Evolutionary conservation across 192 early-diverging fungal species (phyloP), one percentile per base, ranked within the genome.

Genomic region (Kappamyces sp.): DNA sequence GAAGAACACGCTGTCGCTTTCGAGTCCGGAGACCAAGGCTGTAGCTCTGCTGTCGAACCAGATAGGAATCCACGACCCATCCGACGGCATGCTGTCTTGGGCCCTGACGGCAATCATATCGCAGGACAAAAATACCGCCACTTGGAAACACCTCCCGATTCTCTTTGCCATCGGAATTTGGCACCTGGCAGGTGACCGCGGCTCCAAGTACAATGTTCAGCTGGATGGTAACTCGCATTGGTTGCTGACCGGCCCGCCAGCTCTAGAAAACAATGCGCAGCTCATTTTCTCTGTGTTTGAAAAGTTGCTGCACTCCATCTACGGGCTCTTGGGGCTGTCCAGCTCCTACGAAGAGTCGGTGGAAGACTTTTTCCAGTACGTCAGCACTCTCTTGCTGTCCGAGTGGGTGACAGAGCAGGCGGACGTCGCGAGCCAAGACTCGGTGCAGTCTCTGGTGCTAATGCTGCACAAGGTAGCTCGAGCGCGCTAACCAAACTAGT

Each of bases 71-170:
- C 45, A 30, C 14, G 5, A 33, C 7, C 2, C 2, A 1, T 12
- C 29, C 32, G 55, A 58, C 14, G 55, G 55, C 35, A 58, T 58
- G 55, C 42, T 58, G 3, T 15, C 45, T 12, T 58, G 55, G 55
- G 55, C 34, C 32, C 42, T 58, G 7, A 47, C 55, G 2, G 55
- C 55, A 38, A 34, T 54, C 6, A 36, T 11, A 8, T 5, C 38
- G 15, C 7, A 12, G 31, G 50, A 34, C 41, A 22, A 37, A 34
- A n/a, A 30, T 8, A 38, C 46, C 1, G 14, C 31, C 6, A 31
- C 52, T 8, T 69, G 67, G 67, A 30, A 29, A 3, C 57, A 37
- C 11, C 61, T 71, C 7, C 69, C 69, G 7, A 43, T 49, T 36
- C 55, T 65, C 31, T 58, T 57, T 32, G 53, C 63, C 22, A 48